Conservation (phyloP, 202 grass and related monocot species). For the Zizania palustris region DNA sequence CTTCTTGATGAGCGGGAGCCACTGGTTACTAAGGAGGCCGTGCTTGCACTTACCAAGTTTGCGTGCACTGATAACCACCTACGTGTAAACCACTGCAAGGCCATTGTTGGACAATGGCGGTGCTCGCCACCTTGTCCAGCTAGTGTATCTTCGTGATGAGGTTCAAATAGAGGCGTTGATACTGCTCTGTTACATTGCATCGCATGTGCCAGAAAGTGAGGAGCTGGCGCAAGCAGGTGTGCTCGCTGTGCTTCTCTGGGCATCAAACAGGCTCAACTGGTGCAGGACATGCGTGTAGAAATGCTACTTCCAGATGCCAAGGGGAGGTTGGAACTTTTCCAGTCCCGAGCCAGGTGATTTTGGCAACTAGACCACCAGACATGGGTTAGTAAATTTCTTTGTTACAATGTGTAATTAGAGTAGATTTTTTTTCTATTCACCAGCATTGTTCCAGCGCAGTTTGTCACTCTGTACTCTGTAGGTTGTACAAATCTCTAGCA, state of each 20-base stretch:
- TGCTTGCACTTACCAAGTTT: conserved; percentile 78
- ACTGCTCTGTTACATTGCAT: conserved; percentile 72
- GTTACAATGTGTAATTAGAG: conserved; percentile 34
- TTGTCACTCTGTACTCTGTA: conserved; percentile 17
- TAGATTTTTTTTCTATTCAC: conserved; percentile 36
- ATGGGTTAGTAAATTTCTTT: conserved; percentile 38
- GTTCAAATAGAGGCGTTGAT: conserved; percentile 71
- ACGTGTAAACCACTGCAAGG: conserved; percentile 66
- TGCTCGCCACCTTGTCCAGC: conserved; percentile 70
- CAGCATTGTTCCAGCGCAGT: conserved; percentile 36
- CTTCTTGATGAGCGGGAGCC: conserved; percentile 69
- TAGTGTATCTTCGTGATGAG: conserved; percentile 69
- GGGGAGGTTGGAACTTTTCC: conserved; percentile 63
- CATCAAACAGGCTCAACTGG: conserved; percentile 69
- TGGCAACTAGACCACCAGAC: not conserved
- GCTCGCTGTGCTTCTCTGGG: conserved; percentile 69
- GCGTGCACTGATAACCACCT: conserved; percentile 63
- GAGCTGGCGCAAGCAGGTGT: conserved; percentile 70
- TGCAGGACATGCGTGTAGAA: conserved; percentile 62
- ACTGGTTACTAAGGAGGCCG: conserved; percentile 63
- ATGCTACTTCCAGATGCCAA: conserved; percentile 58
- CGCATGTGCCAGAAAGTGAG: conserved; percentile 67
- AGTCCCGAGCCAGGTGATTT: conserved; percentile 65
- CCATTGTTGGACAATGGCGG: conserved; percentile 59
- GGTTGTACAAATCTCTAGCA: conserved; percentile 35